A percentile compares a stretch with the other conserved stretches of the same genome.
phyloP scores from a whole-genome alignment of 495 filamentous ascomycete species.

The Penicillium bialowiezense region DNA sequence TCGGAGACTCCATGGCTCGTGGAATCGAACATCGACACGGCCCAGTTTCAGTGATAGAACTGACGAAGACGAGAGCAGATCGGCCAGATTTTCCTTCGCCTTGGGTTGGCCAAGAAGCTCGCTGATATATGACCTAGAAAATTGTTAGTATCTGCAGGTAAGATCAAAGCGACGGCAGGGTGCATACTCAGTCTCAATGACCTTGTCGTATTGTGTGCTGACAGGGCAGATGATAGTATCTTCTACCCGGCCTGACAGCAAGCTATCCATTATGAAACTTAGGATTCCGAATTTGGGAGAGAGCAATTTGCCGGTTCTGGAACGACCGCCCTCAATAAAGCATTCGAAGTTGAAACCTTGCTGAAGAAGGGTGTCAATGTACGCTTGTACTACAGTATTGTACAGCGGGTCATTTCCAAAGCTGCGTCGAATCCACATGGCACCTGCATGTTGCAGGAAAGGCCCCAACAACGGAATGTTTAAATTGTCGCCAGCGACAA shows the following conservation, averaged over 20 bases:
- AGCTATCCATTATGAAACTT: conserved; percentile 84
- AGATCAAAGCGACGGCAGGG: no score
- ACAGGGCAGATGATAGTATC: conserved; percentile 94
- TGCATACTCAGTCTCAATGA: conserved; percentile 86
- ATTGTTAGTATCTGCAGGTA: conserved; percentile 17
- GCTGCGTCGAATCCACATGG: conserved; percentile 92
- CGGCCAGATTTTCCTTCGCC: conserved; percentile 84
- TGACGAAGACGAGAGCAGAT: conserved; percentile 85
- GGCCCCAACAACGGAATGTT: conserved; percentile 88
- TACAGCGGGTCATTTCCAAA: conserved; percentile 94
- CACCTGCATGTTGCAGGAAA: conserved; percentile 92
- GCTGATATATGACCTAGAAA: conserved; percentile 72
- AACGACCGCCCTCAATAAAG: conserved; percentile 93
- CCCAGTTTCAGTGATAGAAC: conserved; percentile 85
- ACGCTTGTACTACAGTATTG: conserved; percentile 85
- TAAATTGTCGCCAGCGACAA: conserved; percentile 93
- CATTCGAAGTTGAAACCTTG: conserved; percentile 94
- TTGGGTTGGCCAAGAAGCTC: conserved; percentile 93
- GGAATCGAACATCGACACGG: conserved; percentile 91
- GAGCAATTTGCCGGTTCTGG: conserved; percentile 88
- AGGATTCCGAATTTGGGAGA: conserved; percentile 96
- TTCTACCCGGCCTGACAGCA: conserved; percentile 81
- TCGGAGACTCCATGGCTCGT: conserved; percentile 87
- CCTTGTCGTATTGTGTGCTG: conserved; percentile 97
- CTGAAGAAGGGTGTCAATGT: conserved; percentile 89